Evolutionary conservation across 2,329 filamentous ascomycete species (phyloP).

Genomic region (Pyrenochaeta sp.): DNA sequence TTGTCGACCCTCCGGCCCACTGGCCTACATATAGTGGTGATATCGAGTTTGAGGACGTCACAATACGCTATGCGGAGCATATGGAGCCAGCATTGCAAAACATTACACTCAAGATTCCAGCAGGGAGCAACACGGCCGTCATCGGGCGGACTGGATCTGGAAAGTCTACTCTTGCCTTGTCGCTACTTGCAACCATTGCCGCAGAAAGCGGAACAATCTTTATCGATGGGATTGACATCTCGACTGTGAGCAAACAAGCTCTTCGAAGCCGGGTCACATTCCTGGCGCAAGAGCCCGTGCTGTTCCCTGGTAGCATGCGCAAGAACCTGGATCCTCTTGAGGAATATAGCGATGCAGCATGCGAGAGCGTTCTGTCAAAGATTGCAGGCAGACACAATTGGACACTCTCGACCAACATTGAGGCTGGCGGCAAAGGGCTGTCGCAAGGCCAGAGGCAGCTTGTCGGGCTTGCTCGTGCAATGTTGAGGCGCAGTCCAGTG

Average conservation of each 20-base stretch:
- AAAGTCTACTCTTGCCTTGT: constrained; percentile 77
- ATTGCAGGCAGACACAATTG: constrained; percentile 64
- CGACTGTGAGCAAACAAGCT: constrained; percentile 64
- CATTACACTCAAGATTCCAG: constrained; percentile 76
- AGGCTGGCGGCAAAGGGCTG: constrained; percentile 67
- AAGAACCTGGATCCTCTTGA: constrained; percentile 69
- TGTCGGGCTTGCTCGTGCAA: constrained; percentile 68
- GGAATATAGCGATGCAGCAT: constrained; percentile 64
- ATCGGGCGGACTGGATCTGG: constrained; percentile 80
- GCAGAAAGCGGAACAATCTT: constrained; percentile 64
- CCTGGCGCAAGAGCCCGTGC: constrained; percentile 71
- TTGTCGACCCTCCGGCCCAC: constrained; percentile 71
- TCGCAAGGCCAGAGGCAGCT: constrained; percentile 72
- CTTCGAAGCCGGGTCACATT: constrained; percentile 70
- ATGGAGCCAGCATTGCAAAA: constrained; percentile 75
- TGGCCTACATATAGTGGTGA: constrained; percentile 79
- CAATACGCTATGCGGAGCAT: constrained; percentile 79
- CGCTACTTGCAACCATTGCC: constrained; percentile 62
- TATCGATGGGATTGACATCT: constrained; percentile 68
- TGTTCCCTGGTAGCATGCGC: constrained; percentile 68
- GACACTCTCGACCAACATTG: constrained; percentile 63
- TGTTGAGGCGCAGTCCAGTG: constrained; percentile 66
- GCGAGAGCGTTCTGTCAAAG: constrained; percentile 60
- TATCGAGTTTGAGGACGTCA: constrained; percentile 78
- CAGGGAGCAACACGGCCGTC: constrained; percentile 78